phyloP scores from a whole-genome alignment of 768 basidiomycete genomes.

The Mycena epipterygia region DNA sequence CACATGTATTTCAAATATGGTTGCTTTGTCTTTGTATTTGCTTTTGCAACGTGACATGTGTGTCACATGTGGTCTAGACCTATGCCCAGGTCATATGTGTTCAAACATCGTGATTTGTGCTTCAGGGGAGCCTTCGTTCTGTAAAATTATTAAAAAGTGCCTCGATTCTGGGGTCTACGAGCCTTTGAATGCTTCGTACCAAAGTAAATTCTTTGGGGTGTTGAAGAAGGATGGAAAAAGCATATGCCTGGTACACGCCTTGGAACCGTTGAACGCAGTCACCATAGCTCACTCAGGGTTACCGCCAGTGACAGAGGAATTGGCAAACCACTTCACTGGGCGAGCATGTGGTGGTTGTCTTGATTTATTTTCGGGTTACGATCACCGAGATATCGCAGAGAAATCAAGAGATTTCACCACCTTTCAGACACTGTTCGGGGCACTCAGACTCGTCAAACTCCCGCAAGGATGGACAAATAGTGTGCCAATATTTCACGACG shows the following conservation, averaged over 20 bases:
- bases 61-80: no score
- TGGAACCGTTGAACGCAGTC: slow-evolving; percentile 44
- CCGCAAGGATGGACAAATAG: slow-evolving; percentile 51
- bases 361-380: slow-evolving; percentile 43
- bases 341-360: slow-evolving; percentile 36
- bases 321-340: slow-evolving; percentile 29
- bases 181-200: slow-evolving; percentile 36
- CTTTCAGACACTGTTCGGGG: slow-evolving; percentile 43
- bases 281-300: slow-evolving; percentile 39
- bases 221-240: slow-evolving; percentile 40
- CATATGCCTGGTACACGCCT: slow-evolving; percentile 40
- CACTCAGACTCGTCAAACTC: slow-evolving; percentile 35
- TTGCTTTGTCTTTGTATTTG: no score
- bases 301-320: slow-evolving; percentile 36
- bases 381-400: slow-evolving; percentile 41
- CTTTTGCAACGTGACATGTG: no score
- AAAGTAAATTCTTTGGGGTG: slow-evolving; percentile 51
- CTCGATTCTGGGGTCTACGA: slow-evolving; percentile 33
- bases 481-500: no score
- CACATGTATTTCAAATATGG: no score
- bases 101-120: no score
- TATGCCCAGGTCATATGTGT: no score
- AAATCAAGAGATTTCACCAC: slow-evolving; percentile 45
- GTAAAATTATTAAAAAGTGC: slow-evolving; percentile 32
- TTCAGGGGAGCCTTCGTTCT: no score